phyloP scores from a whole-genome alignment of 257 asterid genomes.

The Lantana camara region DNA sequence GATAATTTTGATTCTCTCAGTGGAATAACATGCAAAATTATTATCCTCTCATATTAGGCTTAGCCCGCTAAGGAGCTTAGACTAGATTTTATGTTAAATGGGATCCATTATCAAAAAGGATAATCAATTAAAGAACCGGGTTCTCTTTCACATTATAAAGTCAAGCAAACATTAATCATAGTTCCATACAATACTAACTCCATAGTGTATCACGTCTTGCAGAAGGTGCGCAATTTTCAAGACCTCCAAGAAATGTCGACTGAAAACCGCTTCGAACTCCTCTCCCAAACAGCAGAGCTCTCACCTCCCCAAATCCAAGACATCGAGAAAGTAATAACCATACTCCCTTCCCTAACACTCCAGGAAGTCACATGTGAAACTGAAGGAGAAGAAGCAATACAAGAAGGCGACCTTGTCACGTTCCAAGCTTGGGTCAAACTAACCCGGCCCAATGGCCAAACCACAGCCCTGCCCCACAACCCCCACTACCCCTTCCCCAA shows the following conservation, averaged over 20 bases:
- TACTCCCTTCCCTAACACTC: constrained; percentile 63
- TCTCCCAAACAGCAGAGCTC: constrained; percentile 57
- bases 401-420: constrained; percentile 84
- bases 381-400: constrained; percentile 91
- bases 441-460: constrained; percentile 71
- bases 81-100: no score
- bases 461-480: constrained; percentile 70
- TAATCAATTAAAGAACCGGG: no score
- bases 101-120: no score
- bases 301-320: constrained; percentile 60
- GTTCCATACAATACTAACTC: no score
- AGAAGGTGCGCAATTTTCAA: constrained; percentile 61
- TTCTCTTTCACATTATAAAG: no score
- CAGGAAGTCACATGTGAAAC: constrained; percentile 83
- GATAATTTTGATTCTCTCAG: no score
- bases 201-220: constrained; percentile 35
- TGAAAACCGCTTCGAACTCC: constrained; percentile 67
- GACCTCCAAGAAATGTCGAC: constrained; percentile 58
- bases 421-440: constrained; percentile 80
- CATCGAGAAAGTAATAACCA: constrained; percentile 78
- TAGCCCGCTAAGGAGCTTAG: no score
- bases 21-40: no score
- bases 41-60: no score
- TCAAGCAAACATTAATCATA: no score
- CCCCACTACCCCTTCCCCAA: constrained; percentile 81